phyloP scores from a whole-genome alignment of 2,329 filamentous ascomycete genomes.

The Tolypocladium endophyticum region DNA sequence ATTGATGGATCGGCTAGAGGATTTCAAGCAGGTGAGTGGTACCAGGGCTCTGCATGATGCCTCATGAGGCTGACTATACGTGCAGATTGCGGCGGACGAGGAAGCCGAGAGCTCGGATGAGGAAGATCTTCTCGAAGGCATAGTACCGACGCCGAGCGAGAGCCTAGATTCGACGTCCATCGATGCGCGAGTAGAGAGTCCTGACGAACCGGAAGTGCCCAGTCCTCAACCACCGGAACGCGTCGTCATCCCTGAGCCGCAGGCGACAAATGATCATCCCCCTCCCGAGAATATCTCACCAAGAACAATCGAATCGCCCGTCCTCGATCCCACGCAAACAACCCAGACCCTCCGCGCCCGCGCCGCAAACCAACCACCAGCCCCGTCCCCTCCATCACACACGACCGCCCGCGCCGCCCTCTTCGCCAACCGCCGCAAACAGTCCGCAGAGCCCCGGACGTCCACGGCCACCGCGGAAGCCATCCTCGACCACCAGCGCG shows the following conservation, averaged over 20 bases:
- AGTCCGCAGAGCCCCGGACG: slow-evolving; percentile 21
- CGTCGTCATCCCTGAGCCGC: background rate
- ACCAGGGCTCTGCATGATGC: background rate
- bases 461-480: slow-evolving; percentile 53
- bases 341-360: slow-evolving; percentile 24
- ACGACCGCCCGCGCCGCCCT: slow-evolving; percentile 31
- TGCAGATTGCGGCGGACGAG: slow-evolving; percentile 21
- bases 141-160: slow-evolving; percentile 45
- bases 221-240: slow-evolving; percentile 2
- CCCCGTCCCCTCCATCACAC: slow-evolving; percentile 14
- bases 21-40: slow-evolving; percentile 50
- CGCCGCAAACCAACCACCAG: slow-evolving; percentile 8
- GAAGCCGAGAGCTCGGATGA: slow-evolving; percentile 36
- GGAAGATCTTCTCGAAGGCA: slow-evolving; percentile 45
- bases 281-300: slow-evolving; percentile 4
- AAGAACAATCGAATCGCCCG: slow-evolving; percentile 4
- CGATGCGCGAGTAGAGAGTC: slow-evolving; percentile 10
- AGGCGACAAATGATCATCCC: slow-evolving; percentile 4
- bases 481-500: slow-evolving; percentile 64
- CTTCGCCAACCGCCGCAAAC: slow-evolving; percentile 28
- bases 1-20: slow-evolving; percentile 54
- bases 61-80: slow-evolving; percentile 4
- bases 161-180: slow-evolving; percentile 32
- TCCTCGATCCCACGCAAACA: slow-evolving; percentile 17
- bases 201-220: slow-evolving; percentile 9